Percentiles rank a stretch among this genome's conserved stretches.
phyloP scores from a whole-genome alignment of 2,329 filamentous ascomycete species.

The Xylaria sp. region DNA sequence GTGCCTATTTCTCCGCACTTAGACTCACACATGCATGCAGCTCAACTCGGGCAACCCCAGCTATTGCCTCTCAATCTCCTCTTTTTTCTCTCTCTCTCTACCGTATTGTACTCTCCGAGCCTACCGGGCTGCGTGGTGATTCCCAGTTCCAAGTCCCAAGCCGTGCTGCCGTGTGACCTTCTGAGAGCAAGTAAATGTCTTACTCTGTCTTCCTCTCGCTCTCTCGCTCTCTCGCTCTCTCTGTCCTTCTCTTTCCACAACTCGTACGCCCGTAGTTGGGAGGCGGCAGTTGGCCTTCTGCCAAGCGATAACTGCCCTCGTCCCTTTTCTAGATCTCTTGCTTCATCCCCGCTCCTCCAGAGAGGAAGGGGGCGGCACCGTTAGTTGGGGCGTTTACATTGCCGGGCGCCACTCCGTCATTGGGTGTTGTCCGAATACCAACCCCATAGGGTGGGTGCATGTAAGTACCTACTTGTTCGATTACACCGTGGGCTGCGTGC shows the following conservation, averaged over 20 bases:
- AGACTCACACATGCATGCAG: conserved; percentile 26
- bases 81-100: background rate
- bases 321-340: background rate
- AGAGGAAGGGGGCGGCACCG: background rate
- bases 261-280: conserved; percentile 3
- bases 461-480: background rate
- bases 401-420: background rate
- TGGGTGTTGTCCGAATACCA: background rate
- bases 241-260: background rate
- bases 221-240: background rate
- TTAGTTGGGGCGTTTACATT: background rate
- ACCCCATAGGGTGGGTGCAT: background rate
- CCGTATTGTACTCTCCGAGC: conserved; percentile 14
- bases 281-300: conserved; percentile 2
- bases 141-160: too few relatives aligned
- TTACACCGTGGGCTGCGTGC: background rate
- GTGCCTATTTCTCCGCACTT: conserved; percentile 32
- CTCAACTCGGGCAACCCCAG: conserved; percentile 24
- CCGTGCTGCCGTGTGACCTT: conserved; percentile 27
- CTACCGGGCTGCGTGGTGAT: conserved; percentile 23
- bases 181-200: conserved; percentile 6
- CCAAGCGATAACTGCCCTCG: background rate
- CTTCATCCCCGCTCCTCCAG: background rate
- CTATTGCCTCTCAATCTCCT: conserved; percentile 25
- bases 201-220: background rate